phyloP scores from a whole-genome alignment of 768 basidiomycete genomes.

The Tricholoma sp. region DNA sequence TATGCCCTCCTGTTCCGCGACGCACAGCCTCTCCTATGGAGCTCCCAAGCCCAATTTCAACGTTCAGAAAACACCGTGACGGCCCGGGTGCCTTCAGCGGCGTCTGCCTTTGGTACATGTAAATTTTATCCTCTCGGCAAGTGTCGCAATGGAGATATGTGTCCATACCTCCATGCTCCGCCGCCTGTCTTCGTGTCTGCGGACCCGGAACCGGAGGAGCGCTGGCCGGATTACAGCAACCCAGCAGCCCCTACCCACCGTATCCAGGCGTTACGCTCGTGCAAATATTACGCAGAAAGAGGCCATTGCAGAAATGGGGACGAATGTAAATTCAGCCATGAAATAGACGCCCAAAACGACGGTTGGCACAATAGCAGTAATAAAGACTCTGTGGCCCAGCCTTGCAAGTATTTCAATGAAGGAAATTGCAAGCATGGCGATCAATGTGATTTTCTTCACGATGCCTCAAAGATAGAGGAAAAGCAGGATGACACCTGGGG shows the following conservation, averaged over 20 bases:
- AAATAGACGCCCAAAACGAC: background rate
- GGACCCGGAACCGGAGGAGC: background rate
- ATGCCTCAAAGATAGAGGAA: background rate
- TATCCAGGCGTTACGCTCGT: constrained; percentile 8
- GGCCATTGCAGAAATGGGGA: constrained; percentile 11
- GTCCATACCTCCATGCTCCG: constrained; percentile 30
- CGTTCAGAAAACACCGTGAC: background rate
- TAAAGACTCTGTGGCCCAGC: background rate
- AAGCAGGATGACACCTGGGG: constrained; percentile 13
- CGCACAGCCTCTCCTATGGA: constrained; percentile 29
- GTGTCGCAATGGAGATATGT: constrained; percentile 33
- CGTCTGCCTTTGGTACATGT: constrained; percentile 19
- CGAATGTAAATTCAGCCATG: constrained; percentile 9
- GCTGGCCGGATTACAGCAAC: background rate
- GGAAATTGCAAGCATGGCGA: constrained; percentile 11
- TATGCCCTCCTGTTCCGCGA: constrained; percentile 35
- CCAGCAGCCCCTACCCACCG: background rate
- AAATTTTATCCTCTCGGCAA: constrained; percentile 30
- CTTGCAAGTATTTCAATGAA: constrained; percentile 15
- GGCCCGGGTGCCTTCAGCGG: constrained; percentile 1
- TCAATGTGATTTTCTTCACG: constrained; percentile 8
- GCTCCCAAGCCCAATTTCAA: background rate
- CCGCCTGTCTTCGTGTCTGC: constrained; percentile 7
- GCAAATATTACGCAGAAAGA: constrained; percentile 16
- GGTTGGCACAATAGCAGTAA: background rate